phyloP scores from a whole-genome alignment of 768 basidiomycete genomes.

The Suillus americanus region DNA sequence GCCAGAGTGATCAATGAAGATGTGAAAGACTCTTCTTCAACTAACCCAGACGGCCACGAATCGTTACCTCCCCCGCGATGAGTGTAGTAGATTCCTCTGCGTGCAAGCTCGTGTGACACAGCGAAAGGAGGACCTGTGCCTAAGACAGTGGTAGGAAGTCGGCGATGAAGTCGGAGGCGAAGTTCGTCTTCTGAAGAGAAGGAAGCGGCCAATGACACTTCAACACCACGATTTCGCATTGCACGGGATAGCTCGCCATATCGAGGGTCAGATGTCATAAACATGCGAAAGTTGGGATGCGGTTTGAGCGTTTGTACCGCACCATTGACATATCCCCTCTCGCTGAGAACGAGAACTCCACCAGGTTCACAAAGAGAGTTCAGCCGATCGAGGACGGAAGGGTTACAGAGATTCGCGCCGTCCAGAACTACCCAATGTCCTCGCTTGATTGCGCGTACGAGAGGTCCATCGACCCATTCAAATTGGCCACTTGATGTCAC shows the following conservation, averaged over 20 bases:
- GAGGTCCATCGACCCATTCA: slow-evolving; percentile 94
- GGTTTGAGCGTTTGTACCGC: slow-evolving; percentile 72
- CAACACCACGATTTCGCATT: slow-evolving; percentile 97
- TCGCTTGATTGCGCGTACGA: slow-evolving; percentile 79
- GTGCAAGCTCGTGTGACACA: slow-evolving; percentile 22
- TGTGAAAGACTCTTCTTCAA: slow-evolving; percentile 51
- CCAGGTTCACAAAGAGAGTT: slow-evolving; percentile 93
- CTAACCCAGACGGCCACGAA: slow-evolving; percentile 35
- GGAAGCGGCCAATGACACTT: slow-evolving; percentile 56
- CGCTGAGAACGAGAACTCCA: slow-evolving; percentile 82
- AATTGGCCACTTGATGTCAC: slow-evolving; percentile 53
- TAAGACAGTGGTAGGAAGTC: slow-evolving; percentile 41
- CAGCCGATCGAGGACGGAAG: slow-evolving; percentile 93
- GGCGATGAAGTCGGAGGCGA: slow-evolving; percentile 46
- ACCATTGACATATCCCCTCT: slow-evolving; percentile 83
- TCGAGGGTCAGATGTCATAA: slow-evolving; percentile 92
- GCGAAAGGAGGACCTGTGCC: slow-evolving; percentile 10
- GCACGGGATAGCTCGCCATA: slow-evolving; percentile 94
- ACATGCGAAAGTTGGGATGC: slow-evolving; percentile 86
- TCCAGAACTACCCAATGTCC: slow-evolving; percentile 93
- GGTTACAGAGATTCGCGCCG: slow-evolving; percentile 90
- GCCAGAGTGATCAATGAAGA: slow-evolving; percentile 43
- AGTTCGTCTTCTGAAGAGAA: slow-evolving; percentile 44
- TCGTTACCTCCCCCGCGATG: not conserved
- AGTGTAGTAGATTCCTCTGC: slow-evolving; percentile 21